Evolutionary conservation across 2,329 filamentous ascomycete genomes (phyloP), one percentile per base, ranked within the genome.

Genomic region (Colletotrichum karsti): DNA sequence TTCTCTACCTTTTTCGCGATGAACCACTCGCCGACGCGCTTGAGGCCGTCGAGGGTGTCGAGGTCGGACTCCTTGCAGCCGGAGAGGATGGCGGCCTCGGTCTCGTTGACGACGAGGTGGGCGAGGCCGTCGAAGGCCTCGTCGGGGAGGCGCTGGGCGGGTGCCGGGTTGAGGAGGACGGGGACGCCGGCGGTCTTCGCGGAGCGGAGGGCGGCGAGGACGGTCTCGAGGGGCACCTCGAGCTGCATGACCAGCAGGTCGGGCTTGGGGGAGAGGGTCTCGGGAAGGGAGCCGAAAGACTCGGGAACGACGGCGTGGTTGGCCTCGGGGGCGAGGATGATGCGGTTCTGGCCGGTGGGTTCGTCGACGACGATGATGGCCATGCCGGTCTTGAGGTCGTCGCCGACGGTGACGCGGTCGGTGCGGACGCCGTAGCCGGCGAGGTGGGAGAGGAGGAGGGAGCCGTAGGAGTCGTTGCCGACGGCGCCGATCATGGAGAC

Each of bases 41-140:
- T 75, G 46, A 87, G 72, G 1, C 85, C 85, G 0, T 77, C 75
- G 57, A 81, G 77, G 13, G 76, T 75, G 28, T 87, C 85, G 58
- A 90, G 82, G 24, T 85, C 84, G 0, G 77, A 79, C 71, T 87
- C 84, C 7, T 78, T 73, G 61, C 83, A 82, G 2, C 87, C 89
- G 0, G 88, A 90, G 61, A 97, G 85, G 55, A 95, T 87, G 8
- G 90, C 87, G 2, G 94, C 93, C 82, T 98, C 95, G 1, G 92
- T 96, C 83, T 98, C 95, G 76, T 98, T 98, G 74, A 98, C 88
- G 56, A 98, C 88, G 46, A 98, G 84, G 74, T 97, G 93, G 44
- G 90, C 89, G 33, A 98, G 85, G 1, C 87, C 88, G 7, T 77
- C 73, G 76, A 92, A 96, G 8, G 89, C 90, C 28, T 88, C 84